Evolutionary conservation across 2,329 filamentous ascomycete genomes (phyloP), one percentile per base, ranked within the genome.

Genomic region (Chaetomium strumarium): DNA sequence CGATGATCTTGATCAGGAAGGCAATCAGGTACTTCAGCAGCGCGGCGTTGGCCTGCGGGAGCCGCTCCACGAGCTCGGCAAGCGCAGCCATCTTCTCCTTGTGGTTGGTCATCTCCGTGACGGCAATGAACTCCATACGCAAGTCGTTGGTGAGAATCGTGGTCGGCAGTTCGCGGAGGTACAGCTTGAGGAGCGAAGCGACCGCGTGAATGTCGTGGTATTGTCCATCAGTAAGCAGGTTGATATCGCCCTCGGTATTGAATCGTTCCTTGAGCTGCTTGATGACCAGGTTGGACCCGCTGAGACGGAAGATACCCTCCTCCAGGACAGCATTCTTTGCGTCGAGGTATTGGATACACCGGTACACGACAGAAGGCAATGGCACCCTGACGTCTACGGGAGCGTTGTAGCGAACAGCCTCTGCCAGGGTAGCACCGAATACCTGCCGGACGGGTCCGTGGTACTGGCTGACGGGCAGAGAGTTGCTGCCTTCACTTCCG

Each of bases 161-260:
- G 1, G 85, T 86, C 5, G 93, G 93, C 49, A 99, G 75, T 69
- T 99, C 93, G 50, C 93, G 85, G 42, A 99, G 76, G 67, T 97
- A 99, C 45, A 95, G 77, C 72, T 99, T 99, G 63, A 99, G 78
- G 44, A 99, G 76, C 33, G 91, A 96, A 8, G 93, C 93, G 11
- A 99, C 87, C 0, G 93, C 93, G 67, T 99, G 92, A 24, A 99
- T 91, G 67, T 99, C 93, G 66, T 96, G 90, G 67, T 92, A 95
- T 53, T 88, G 84, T 46, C 86, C 86, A 54, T 92, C 91, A 2
- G 79, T 81, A 24, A 96, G 69, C 47, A 99, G 76, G 66, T 96
- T 90, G 59, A 99, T 80, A 65, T 99, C 93, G 42, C 91, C 86
- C 72, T 99, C 91, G 4, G 72, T 83, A 68, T 99, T 96, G 74